Percentiles rank a stretch among this genome's conserved stretches.
Evolutionary conservation across 495 filamentous ascomycete species (phyloP).

Genomic region (Podospora conica): DNA sequence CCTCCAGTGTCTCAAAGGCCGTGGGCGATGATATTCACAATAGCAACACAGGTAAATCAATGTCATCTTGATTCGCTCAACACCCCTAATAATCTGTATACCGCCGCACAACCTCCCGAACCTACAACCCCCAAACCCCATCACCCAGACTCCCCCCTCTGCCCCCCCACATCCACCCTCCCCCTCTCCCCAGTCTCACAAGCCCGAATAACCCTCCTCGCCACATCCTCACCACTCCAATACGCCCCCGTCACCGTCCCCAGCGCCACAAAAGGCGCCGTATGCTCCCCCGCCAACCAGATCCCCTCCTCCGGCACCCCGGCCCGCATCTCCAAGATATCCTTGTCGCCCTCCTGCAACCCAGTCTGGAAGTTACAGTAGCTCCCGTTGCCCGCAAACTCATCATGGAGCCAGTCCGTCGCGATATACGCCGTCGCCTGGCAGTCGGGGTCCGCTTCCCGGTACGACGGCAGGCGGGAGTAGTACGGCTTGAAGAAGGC

Average conservation of each 20-base stretch:
- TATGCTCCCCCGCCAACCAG: slow-evolving; percentile 95
- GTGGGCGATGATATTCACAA: no score
- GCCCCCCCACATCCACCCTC: background rate
- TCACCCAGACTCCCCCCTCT: background rate
- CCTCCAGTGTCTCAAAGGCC: no score
- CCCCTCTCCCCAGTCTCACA: slow-evolving; percentile 18
- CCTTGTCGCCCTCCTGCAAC: slow-evolving; percentile 59
- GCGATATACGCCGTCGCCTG: slow-evolving; percentile 56
- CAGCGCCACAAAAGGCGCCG: slow-evolving; percentile 79
- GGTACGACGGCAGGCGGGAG: slow-evolving; percentile 65
- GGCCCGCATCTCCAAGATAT: slow-evolving; percentile 66
- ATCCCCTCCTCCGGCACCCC: slow-evolving; percentile 64
- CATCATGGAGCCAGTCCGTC: slow-evolving; percentile 78
- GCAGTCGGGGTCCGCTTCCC: slow-evolving; percentile 47
- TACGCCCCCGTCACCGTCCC: slow-evolving; percentile 87
- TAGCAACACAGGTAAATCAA: no score
- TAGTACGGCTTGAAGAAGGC: slow-evolving; percentile 71
- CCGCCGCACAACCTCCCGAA: background rate
- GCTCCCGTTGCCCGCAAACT: slow-evolving; percentile 79
- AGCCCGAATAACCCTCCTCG: slow-evolving; percentile 49
- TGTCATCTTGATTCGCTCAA: background rate
- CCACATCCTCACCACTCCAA: slow-evolving; percentile 84
- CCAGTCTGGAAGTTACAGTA: slow-evolving; percentile 88
- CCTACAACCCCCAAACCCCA: background rate
- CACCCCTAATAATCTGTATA: background rate